phyloP scores from a whole-genome alignment of 164 flowering plant species.

The Sedum album region DNA sequence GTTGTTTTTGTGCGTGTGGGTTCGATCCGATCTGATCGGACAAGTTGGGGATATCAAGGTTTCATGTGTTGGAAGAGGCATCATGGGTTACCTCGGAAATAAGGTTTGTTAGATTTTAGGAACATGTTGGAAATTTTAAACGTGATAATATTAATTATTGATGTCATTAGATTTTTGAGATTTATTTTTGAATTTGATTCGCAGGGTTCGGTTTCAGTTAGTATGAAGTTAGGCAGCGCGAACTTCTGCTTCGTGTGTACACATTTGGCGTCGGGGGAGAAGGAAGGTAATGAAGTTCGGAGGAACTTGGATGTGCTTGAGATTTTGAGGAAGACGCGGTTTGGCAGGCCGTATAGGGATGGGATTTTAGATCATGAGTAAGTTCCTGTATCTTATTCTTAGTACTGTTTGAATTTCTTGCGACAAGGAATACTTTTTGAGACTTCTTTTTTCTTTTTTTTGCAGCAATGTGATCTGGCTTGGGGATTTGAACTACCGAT shows the following conservation, averaged over 20 bases:
- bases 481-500: conserved; percentile 82
- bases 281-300: conserved; percentile 64
- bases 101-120: conserved; percentile 33
- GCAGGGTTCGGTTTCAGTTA: conserved; percentile 81
- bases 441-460: not conserved
- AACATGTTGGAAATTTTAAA: not conserved
- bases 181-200: not conserved
- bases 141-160: no score
- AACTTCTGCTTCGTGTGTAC: conserved; percentile 78
- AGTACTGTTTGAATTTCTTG: not conserved
- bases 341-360: conserved; percentile 14
- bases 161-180: not conserved
- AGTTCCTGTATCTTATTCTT: not conserved
- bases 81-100: conserved; percentile 90
- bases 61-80: conserved; percentile 74
- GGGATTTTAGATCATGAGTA: conserved; percentile 2
- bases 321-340: conserved; percentile 64
- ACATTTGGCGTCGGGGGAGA: conserved; percentile 75
- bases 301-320: conserved; percentile 70
- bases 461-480: conserved; percentile 53
- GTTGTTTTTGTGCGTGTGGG: conserved; percentile 73
- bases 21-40: conserved; percentile 44
- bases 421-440: not conserved
- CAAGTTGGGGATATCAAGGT: conserved; percentile 54
- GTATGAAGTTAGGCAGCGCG: conserved; percentile 58